phyloP scores from a whole-genome alignment of 108 stramenopile genomes.

The Fragilaria crotonensis region DNA sequence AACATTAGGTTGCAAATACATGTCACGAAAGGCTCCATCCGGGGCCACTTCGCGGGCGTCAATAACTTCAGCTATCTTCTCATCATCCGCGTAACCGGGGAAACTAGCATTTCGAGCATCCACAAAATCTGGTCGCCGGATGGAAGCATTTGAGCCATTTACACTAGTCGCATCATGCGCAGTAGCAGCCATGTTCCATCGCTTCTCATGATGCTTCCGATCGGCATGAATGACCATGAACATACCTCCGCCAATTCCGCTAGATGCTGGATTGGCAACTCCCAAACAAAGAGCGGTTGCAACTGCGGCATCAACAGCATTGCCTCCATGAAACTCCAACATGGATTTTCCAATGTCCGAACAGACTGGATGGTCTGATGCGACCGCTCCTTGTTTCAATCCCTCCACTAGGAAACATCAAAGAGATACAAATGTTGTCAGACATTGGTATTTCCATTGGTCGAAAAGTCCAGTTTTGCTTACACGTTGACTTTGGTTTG shows the following conservation, averaged over 20 bases:
- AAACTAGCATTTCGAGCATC: conserved; percentile 26
- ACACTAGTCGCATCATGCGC: neutral
- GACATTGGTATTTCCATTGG: no score
- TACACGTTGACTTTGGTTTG: no score
- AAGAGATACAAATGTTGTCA: no score
- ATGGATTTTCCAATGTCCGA: conserved; percentile 41
- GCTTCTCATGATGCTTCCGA: conserved; percentile 11
- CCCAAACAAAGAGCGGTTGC: conserved; percentile 69
- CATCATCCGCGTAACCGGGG: neutral
- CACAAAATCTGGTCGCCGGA: conserved; percentile 17
- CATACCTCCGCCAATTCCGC: conserved; percentile 76
- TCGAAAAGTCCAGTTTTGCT: no score
- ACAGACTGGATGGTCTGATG: conserved; percentile 56
- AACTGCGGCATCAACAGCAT: conserved; percentile 81
- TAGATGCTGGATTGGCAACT: conserved; percentile 67
- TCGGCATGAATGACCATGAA: conserved; percentile 65
- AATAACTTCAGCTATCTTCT: conserved; percentile 56
- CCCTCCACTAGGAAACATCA: conserved; percentile 13
- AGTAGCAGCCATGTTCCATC: neutral
- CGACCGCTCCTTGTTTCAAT: conserved; percentile 44
- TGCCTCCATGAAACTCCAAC: conserved; percentile 37
- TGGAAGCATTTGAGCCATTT: neutral
- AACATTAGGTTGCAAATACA: conserved; percentile 31
- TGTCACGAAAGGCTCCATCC: conserved; percentile 28
- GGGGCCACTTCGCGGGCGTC: conserved; percentile 79